These are phyloP conservation scores for Globisporangium lucens DNA, from an alignment of 352 stramenopile genomes.

Conservation along the genomic window DNA sequence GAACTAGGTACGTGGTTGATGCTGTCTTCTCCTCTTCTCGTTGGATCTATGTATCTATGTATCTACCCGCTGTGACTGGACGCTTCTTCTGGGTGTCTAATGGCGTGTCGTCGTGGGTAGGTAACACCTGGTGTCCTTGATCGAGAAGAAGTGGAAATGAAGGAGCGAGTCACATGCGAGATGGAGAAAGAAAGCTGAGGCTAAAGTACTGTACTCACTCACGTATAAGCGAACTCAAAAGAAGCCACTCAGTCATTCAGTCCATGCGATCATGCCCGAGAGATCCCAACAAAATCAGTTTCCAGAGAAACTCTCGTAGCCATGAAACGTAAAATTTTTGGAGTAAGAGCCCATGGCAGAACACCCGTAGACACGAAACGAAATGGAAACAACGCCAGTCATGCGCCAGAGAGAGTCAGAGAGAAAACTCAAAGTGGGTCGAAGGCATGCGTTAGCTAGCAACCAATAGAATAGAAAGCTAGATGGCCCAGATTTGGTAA, in stretches of 20 bases:
- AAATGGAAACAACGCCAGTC: background rate
- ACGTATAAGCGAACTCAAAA: background rate
- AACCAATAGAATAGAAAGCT: too few relatives aligned
- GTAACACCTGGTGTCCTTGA: background rate
- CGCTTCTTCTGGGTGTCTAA: background rate
- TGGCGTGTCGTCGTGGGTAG: background rate
- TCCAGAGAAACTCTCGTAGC: background rate
- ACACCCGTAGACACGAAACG: background rate
- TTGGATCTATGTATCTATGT: background rate
- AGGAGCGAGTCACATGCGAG: background rate
- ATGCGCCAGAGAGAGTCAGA: background rate
- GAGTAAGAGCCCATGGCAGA: background rate
- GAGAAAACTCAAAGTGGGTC: too few relatives aligned
- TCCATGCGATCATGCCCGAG: background rate
- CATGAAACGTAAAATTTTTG: background rate
- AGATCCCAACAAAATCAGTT: background rate
- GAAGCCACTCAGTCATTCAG: background rate
- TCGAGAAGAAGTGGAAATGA: background rate
- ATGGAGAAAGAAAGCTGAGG: background rate
- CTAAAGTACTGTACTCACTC: background rate
- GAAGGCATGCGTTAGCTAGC: too few relatives aligned
- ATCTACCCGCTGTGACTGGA: background rate
- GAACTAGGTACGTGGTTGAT: background rate
- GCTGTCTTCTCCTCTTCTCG: background rate
- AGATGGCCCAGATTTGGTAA: too few relatives aligned